Conservation (phyloP, 1,284 basidiomycete species). For the Ganoderma multipileum region DNA sequence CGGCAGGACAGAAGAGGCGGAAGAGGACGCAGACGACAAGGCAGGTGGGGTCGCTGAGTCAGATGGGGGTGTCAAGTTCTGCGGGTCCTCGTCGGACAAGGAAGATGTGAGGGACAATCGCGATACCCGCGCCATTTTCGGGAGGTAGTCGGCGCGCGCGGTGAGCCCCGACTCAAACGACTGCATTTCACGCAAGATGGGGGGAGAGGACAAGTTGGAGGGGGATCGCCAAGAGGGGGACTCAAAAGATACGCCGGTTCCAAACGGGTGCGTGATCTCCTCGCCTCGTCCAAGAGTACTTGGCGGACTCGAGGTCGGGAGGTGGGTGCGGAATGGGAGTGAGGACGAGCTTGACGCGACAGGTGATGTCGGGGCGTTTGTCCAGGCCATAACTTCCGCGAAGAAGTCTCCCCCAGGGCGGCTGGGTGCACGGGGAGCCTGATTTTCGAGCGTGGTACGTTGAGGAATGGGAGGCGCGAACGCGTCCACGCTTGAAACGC, state of each 20-base stretch:
- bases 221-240: constrained; percentile 56
- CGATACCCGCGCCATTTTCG: constrained; percentile 29
- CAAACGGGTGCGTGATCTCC: constrained; percentile 64
- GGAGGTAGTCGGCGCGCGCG: constrained; percentile 53
- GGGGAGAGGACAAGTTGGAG: constrained; percentile 49
- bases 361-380: constrained; percentile 42
- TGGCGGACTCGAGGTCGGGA: constrained; percentile 20
- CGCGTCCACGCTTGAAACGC: constrained; percentile 75
- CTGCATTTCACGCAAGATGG: constrained; percentile 75
- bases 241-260: constrained; percentile 64
- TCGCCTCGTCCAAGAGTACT: constrained; percentile 25
- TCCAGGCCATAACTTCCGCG: constrained; percentile 70
- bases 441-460: constrained; percentile 6
- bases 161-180: constrained; percentile 83
- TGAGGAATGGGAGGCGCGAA: constrained; percentile 43
- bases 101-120: constrained; percentile 28
- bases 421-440: constrained; percentile 6
- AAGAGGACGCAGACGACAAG: constrained; percentile 15
- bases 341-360: constrained; percentile 45
- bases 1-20: constrained; percentile 18
- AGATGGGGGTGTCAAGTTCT: constrained; percentile 11
- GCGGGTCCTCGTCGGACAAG: constrained; percentile 30
- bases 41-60: constrained; percentile 14
- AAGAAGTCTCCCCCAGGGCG: constrained; percentile 60
- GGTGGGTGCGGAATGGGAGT: constrained; percentile 35